Evolutionary conservation across 805 yeast species (phyloP), one percentile per base, ranked within the genome.

Genomic region (Kuraishia cidri): DNA sequence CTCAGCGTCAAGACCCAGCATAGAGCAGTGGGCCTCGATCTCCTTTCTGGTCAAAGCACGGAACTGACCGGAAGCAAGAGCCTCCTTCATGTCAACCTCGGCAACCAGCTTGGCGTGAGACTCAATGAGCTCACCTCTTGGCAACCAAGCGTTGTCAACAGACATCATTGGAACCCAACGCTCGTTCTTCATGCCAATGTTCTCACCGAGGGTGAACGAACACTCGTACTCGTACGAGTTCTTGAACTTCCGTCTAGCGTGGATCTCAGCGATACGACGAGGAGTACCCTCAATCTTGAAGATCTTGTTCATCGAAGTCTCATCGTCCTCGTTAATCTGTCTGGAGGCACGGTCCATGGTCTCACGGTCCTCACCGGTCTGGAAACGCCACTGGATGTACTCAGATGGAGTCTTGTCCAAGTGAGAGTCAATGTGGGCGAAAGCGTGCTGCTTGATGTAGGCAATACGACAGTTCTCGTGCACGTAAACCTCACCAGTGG

Each of bases 371-470:
- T 92, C 98, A 88, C 98, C 98, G 63, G 98, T 92, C 77, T 92
- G 98, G 97, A 90, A 92, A 82, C 98, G 92, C 98, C 98, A 92
- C 76, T 92, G 98, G 56, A 92, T 92, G 76, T 92, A 92, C 77
- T 92, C 98, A 58, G 97, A 87, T 62, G 98, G 98, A 60, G 99
- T 92, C 79, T 83, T 85, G 79, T 92, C 99, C 66, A 90, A 78
- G 66, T 92, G 98, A 63, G 83, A 78, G 70, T 94, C 99, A 60
- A 92, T 90, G 70, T 92, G 98, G 48, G 97, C 97, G 63, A 92
- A 92, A 67, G 98, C 98, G 69, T 94, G 98, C 75, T 92, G 99
- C 76, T 92, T 92, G 58, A 92, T 88, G 92, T 92, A 92, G 60
- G 97, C 99, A 59, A 92, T 92, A 82, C 98, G 95, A 77, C 94